These are phyloP conservation scores for Tolypocladium tropicale DNA, from an alignment of 2,329 filamentous ascomycete species.

Conservation along the genomic window DNA sequence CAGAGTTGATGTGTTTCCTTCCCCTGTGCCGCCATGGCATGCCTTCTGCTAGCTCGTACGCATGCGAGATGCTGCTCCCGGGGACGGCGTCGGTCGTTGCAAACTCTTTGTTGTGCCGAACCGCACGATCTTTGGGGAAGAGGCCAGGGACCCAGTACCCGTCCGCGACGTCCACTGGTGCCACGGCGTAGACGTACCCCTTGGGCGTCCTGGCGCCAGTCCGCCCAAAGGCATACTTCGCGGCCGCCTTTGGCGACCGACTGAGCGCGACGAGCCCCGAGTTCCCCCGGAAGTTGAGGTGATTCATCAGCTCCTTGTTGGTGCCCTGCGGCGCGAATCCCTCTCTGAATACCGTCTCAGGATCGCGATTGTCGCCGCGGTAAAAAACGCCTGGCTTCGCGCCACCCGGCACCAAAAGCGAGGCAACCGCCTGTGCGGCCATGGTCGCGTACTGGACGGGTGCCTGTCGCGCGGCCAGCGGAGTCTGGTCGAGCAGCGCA, in stretches of 20 bases:
- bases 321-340: not conserved
- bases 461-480: no score
- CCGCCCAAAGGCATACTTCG: not conserved
- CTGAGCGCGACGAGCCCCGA: not conserved
- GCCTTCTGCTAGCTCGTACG: no score
- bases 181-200: not conserved
- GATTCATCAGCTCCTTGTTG: not conserved
- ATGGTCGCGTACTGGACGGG: no score
- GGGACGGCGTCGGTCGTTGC: not conserved
- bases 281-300: not conserved
- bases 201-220: not conserved
- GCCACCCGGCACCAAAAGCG: no score
- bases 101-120: not conserved
- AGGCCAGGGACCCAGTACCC: not conserved
- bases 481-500: no score
- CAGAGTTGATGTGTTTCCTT: no score
- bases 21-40: no score
- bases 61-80: not conserved
- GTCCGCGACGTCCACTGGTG: not conserved
- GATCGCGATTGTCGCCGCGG: not conserved
- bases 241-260: not conserved
- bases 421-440: no score
- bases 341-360: not conserved
- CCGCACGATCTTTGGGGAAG: not conserved
- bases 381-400: not conserved